phyloP scores from a whole-genome alignment of 768 basidiomycete genomes.

The Boletus reticulatus region DNA sequence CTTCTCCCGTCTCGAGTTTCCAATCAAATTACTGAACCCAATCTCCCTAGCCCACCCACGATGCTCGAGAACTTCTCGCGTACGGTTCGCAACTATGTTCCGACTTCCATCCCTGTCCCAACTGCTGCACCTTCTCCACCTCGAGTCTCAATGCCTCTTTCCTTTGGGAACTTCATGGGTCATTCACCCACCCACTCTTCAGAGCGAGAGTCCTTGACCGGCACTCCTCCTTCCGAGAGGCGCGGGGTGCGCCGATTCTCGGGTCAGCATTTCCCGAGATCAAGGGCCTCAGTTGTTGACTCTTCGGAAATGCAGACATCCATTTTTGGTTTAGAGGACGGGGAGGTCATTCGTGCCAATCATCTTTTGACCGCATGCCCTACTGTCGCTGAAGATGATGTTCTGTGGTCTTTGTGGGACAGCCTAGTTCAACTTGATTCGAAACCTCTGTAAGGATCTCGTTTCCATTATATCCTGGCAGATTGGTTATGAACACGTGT shows the following conservation, averaged over 20 bases:
- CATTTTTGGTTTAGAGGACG: constrained; percentile 23
- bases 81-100: constrained; percentile 53
- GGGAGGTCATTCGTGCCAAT: constrained; percentile 13
- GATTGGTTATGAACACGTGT: background rate
- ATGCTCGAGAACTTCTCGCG: constrained; percentile 52
- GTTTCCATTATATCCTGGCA: background rate
- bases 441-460: constrained; percentile 18
- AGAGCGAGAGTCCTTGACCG: constrained; percentile 10
- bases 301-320: constrained; percentile 15
- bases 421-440: constrained; percentile 16
- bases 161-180: constrained; percentile 43
- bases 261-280: too few species aligned
- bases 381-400: constrained; percentile 29
- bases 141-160: constrained; percentile 47
- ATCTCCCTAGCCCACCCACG: constrained; percentile 42
- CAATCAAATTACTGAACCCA: constrained; percentile 11
- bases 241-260: constrained; percentile 6
- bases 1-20: background rate
- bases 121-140: constrained; percentile 47
- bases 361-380: constrained; percentile 27
- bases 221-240: constrained; percentile 10
- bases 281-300: constrained; percentile 2
- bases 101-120: constrained; percentile 49
- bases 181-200: constrained; percentile 6
- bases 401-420: constrained; percentile 37